phyloP scores from a whole-genome alignment of 1,139 yeast genomes.

The Blastobotrys niveus region DNA sequence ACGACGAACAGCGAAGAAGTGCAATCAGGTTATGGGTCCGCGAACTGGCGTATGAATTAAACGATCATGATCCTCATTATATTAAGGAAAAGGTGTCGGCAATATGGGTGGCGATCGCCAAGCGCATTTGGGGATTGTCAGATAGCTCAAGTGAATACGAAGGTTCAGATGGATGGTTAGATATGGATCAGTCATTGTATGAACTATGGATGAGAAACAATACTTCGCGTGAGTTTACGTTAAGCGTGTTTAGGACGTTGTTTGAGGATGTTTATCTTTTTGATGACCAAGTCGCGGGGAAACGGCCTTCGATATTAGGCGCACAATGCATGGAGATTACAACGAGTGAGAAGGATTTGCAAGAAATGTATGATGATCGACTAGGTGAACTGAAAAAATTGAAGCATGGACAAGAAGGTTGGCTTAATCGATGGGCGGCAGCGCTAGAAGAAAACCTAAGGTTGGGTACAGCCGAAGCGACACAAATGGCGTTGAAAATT shows the following conservation, averaged over 20 bases:
- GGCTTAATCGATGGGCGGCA: conserved; percentile 76
- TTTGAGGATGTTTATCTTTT: conserved; percentile 92
- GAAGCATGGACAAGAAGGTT: conserved; percentile 63
- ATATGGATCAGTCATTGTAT: conserved; percentile 76
- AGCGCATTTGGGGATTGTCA: conserved; percentile 76
- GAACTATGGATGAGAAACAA: conserved; percentile 65
- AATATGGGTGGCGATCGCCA: conserved; percentile 91
- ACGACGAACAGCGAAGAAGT: conserved; percentile 56
- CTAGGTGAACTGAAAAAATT: conserved; percentile 37
- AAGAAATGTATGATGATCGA: conserved; percentile 65
- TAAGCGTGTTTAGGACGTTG: conserved; percentile 73
- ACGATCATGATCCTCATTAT: conserved; percentile 74
- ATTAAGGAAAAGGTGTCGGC: conserved; percentile 84
- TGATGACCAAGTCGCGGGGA: conserved; percentile 86
- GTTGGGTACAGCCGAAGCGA: conserved; percentile 2
- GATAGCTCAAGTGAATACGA: conserved; percentile 17
- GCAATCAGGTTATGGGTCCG: conserved; percentile 81
- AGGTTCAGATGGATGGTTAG: conserved; percentile 67
- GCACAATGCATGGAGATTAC: conserved; percentile 80
- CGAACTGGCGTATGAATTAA: conserved; percentile 60
- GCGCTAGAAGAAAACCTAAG: conserved; percentile 49
- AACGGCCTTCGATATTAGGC: conserved; percentile 68
- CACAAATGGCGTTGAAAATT: conserved; percentile 54
- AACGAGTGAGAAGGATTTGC: conserved; percentile 62
- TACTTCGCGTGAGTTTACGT: conserved; percentile 63